These are phyloP conservation scores for Mycena leptocephala DNA, from an alignment of 768 basidiomycete species.

Conservation along the genomic window DNA sequence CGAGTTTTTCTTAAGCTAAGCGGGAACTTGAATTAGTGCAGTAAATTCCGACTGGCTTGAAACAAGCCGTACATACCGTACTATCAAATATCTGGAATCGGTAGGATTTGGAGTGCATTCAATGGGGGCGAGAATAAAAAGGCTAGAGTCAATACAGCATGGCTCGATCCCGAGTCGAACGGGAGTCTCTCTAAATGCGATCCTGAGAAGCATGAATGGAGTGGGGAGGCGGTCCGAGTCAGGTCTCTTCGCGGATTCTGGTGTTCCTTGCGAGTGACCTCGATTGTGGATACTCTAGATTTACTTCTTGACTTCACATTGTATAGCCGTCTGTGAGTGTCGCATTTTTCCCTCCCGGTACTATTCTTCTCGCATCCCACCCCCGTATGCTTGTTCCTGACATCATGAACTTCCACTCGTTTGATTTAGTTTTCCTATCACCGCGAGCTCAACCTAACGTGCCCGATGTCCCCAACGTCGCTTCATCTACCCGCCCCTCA, in stretches of 20 bases:
- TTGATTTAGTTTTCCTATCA: not conserved
- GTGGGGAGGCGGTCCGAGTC: too few relatives aligned
- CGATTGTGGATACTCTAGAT: not conserved
- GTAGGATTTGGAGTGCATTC: too few relatives aligned
- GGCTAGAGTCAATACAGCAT: too few relatives aligned
- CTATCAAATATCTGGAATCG: too few relatives aligned
- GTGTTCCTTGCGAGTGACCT: not conserved
- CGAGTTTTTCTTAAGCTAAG: too few relatives aligned
- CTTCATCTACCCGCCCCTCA: not conserved
- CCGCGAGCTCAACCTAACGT: not conserved
- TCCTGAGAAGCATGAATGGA: too few relatives aligned
- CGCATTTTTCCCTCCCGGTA: not conserved
- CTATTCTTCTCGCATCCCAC: not conserved
- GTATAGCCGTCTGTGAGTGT: not conserved
- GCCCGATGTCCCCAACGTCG: not conserved
- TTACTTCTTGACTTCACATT: not conserved
- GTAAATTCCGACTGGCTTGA: too few relatives aligned
- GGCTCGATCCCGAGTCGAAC: too few relatives aligned
- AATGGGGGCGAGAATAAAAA: too few relatives aligned
- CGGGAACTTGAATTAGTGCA: too few relatives aligned
- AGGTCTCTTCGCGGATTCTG: not conserved
- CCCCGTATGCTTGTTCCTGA: not conserved
- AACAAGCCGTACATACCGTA: too few relatives aligned
- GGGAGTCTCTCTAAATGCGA: too few relatives aligned
- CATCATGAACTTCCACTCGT: not conserved